Evolutionary conservation across 2,329 filamentous ascomycete species (phyloP), one percentile per base, ranked within the genome.

Genomic region (Fusarium pseudocircinatum): DNA sequence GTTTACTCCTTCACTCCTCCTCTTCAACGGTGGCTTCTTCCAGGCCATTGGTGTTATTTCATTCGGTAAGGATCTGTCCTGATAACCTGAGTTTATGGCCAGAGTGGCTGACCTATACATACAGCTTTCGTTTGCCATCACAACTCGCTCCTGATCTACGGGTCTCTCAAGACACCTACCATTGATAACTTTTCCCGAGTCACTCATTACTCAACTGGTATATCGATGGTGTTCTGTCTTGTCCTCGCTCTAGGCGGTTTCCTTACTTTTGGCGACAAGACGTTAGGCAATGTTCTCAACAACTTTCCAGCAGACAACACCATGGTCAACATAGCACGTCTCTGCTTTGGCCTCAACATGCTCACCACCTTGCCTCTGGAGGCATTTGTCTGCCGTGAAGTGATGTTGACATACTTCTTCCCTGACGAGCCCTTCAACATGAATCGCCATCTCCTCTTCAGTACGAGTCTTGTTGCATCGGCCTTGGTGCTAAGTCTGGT

Each of bases 321-420:
- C 76, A 92, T 98, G 90, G 95, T 98, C 80, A 98, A 98, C 83
- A 88, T 99, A 66, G 96, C 96, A 28, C 92, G 96, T 60, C 88
- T 99, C 57, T 98, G 94, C 84, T 98, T 99, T 80, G 96, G 96
- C 4, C 89, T 99, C 75, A 99, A 99, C 87, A 99, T 99, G 96
- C 90, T 99, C 78, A 98, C 96, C 20, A 98, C 96, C 4, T 87
- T 99, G 40, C 96, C 96, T 1, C 91, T 99, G 68, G 96, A 99
- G 86, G 95, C 95, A 22, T 99, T 99, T 82, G 96, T 99, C 61
- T 99, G 96, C 83, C 91, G 96, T 79, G 96, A 98, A 83, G 95
- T 98, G 72, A 97, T 98, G 94, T 89, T 94, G 75, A 95, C 94
- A 72, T 98, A 97, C 83, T 92, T 87, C 80, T 91, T 87, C 78